Percentiles rank a stretch among this genome's conserved stretches.
Evolutionary conservation across 192 early-diverging fungal species (phyloP).

Genomic region (Phlyctochytrium arcticum): DNA sequence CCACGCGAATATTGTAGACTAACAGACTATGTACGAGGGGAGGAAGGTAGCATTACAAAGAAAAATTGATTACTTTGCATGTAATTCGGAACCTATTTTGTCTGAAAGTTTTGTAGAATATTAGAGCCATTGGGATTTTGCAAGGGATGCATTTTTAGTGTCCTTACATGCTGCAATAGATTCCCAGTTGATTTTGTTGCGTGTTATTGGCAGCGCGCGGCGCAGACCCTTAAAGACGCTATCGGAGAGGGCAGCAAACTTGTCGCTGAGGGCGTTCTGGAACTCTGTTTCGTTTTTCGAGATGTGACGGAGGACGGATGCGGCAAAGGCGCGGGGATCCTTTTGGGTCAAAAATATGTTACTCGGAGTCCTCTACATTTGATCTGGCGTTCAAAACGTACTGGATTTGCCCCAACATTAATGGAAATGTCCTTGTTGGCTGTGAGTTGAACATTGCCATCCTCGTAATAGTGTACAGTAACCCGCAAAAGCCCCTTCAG

Average conservation of each 20-base stretch:
- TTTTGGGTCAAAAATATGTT: conserved; percentile 1
- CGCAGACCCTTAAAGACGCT: conserved; percentile 89
- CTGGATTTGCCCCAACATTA: background rate
- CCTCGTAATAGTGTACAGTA: conserved; percentile 97
- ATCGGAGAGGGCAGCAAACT: conserved; percentile 74
- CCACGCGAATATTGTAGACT: too few relatives aligned
- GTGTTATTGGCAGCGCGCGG: conserved; percentile 84
- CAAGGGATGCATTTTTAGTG: background rate
- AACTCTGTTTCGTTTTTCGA: conserved; percentile 69
- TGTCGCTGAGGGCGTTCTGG: conserved; percentile 81
- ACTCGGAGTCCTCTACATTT: background rate
- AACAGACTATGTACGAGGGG: too few relatives aligned
- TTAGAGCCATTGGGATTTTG: background rate
- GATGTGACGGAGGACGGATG: conserved; percentile 63
- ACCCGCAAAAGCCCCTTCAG: conserved; percentile 72
- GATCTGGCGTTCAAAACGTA: background rate
- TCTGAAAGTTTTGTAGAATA: conserved; percentile 22
- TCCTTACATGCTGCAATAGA: conserved; percentile 66
- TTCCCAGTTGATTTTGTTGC: conserved; percentile 93
- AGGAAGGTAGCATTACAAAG: too few relatives aligned
- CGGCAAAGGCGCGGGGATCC: conserved; percentile 43
- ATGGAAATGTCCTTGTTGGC: conserved; percentile 62
- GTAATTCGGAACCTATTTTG: conserved; percentile 47
- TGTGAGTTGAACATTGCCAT: conserved; percentile 97
- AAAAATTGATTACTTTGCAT: conserved; percentile 31